These are phyloP conservation scores for Seiridium unicorne DNA, from an alignment of 2,329 filamentous ascomycete species.

Conservation along the genomic window DNA sequence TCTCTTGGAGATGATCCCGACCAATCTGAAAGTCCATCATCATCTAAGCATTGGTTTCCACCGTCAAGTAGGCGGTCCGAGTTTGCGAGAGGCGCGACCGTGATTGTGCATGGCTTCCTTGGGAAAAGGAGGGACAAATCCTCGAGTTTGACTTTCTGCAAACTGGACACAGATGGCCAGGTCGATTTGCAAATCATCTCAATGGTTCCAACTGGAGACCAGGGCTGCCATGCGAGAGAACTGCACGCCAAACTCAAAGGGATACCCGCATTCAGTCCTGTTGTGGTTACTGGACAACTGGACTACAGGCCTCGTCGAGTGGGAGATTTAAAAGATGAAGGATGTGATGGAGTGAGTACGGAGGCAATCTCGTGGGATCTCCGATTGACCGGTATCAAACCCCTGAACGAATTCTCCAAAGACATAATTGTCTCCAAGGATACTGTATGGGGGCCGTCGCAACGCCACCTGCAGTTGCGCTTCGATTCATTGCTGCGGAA, in stretches of 20 bases:
- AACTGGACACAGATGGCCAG: constrained; percentile 35
- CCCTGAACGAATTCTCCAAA: constrained; percentile 71
- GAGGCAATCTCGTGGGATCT: constrained; percentile 48
- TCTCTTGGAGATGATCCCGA: background rate
- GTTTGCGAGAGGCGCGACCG: constrained; percentile 32
- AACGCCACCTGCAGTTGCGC: constrained; percentile 82
- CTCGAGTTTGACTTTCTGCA: constrained; percentile 69
- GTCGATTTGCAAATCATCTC: constrained; percentile 41
- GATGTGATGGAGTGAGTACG: background rate
- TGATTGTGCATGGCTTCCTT: constrained; percentile 69
- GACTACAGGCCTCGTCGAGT: constrained; percentile 18
- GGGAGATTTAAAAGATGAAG: background rate
- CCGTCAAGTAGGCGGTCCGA: no score
- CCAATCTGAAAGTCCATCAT: no score
- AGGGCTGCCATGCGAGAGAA: constrained; percentile 30
- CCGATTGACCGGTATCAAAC: constrained; percentile 58
- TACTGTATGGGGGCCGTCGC: constrained; percentile 70
- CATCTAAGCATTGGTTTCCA: no score
- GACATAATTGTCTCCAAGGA: constrained; percentile 75
- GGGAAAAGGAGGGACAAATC: constrained; percentile 66
- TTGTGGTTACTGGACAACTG: constrained; percentile 43
- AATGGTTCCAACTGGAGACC: constrained; percentile 36
- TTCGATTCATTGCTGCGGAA: constrained; percentile 66
- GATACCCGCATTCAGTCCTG: constrained; percentile 51
- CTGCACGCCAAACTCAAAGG: constrained; percentile 41